Evolutionary conservation across 257 asterid genomes (phyloP).

Genomic region (Anisodus acutangulus): DNA sequence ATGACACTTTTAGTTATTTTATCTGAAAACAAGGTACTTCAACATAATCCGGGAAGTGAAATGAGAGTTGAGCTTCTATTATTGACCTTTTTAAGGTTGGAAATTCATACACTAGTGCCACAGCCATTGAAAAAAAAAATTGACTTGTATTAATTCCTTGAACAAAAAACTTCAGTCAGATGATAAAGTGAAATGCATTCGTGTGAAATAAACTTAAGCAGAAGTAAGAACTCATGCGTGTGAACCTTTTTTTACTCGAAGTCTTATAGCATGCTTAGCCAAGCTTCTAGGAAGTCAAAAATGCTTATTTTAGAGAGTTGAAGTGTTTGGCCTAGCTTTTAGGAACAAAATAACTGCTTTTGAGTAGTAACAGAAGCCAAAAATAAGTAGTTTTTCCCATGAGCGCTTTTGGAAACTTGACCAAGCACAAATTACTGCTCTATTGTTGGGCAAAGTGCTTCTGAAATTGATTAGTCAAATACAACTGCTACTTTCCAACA

Average conservation of each 20-base stretch:
- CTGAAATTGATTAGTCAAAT: too few relatives aligned
- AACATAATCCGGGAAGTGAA: neutral
- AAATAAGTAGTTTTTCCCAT: too few relatives aligned
- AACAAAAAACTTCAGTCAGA: neutral
- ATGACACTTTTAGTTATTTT: neutral
- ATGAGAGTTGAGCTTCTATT: neutral
- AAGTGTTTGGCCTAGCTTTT: too few relatives aligned
- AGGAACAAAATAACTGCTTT: too few relatives aligned
- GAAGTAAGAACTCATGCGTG: neutral
- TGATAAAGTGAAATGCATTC: neutral
- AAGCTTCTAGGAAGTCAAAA: too few relatives aligned
- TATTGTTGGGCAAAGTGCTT: too few relatives aligned
- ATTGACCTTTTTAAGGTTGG: neutral
- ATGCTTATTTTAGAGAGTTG: too few relatives aligned
- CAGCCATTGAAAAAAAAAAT: neutral
- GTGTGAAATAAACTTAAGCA: neutral
- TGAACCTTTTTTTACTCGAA: neutral
- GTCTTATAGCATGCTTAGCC: neutral
- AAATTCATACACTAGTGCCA: neutral
- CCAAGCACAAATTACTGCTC: too few relatives aligned
- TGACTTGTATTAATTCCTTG: neutral
- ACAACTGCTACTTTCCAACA: too few relatives aligned
- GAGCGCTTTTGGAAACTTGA: too few relatives aligned
- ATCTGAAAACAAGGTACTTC: neutral
- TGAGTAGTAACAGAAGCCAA: too few relatives aligned